phyloP scores from a whole-genome alignment of 73 alveolate species.

The Symbiodinium pilosum region DNA sequence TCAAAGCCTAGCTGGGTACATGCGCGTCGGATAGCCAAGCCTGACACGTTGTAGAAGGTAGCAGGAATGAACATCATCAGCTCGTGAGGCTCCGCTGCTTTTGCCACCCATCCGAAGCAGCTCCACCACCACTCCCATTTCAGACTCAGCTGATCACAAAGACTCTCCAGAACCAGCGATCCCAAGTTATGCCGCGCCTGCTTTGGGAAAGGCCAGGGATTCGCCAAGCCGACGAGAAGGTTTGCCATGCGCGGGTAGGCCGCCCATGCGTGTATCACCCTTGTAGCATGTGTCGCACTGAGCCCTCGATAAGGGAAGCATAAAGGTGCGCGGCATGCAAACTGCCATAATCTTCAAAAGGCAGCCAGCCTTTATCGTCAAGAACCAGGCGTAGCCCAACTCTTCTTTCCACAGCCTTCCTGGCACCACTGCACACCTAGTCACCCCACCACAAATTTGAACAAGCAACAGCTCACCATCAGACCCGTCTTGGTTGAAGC shows the following conservation, averaged over 20 bases:
- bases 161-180: conserved; percentile 23
- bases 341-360: too few relatives aligned
- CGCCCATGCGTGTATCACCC: too few relatives aligned
- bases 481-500: background rate
- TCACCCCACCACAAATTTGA: background rate
- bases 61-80: background rate
- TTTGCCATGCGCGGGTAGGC: background rate
- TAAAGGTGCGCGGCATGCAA: too few relatives aligned
- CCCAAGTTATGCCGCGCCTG: conserved; percentile 71
- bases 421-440: background rate
- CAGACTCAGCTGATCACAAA: conserved; percentile 16
- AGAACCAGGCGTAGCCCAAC: background rate
- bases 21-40: conserved; percentile 63
- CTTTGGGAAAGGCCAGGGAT: conserved; percentile 88
- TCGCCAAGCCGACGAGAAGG: conserved; percentile 41
- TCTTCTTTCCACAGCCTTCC: background rate
- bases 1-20: background rate
- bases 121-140: conserved; percentile 82
- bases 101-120: conserved; percentile 77
- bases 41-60: conserved; percentile 62
- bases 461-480: background rate
- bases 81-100: background rate
- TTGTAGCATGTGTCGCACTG: too few relatives aligned
- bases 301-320: too few relatives aligned
- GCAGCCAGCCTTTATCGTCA: background rate